A percentile compares a stretch with the other conserved stretches of the same genome.
phyloP scores from a whole-genome alignment of 768 basidiomycete genomes.

The Collybiopsis luxurians region DNA sequence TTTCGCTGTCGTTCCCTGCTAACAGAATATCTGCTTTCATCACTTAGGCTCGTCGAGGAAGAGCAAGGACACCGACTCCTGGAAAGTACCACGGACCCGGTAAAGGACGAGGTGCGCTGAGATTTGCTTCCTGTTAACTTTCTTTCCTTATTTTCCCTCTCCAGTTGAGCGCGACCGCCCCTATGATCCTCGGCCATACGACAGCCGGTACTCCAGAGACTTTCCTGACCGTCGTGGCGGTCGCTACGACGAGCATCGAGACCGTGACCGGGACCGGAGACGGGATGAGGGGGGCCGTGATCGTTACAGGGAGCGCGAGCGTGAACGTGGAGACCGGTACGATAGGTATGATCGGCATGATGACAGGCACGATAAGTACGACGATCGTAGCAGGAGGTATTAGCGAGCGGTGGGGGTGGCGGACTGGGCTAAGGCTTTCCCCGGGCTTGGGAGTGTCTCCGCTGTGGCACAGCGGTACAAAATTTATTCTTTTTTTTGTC shows the following conservation, averaged over 20 bases:
- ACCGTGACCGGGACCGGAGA: not conserved
- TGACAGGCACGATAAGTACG: too few species aligned
- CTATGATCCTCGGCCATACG: constrained; percentile 91
- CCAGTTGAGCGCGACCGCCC: constrained; percentile 64
- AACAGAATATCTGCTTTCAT: not conserved
- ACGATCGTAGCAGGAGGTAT: too few species aligned
- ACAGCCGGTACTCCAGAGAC: constrained; percentile 70
- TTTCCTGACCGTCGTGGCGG: not conserved
- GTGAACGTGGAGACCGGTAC: too few species aligned
- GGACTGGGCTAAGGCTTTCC: too few species aligned
- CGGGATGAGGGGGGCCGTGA: not conserved
- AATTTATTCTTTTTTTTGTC: too few species aligned
- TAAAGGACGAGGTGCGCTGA: constrained; percentile 59
- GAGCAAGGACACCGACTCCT: constrained; percentile 92
- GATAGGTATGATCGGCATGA: too few species aligned
- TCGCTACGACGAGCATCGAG: not conserved
- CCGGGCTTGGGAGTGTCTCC: too few species aligned
- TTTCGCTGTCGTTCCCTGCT: not conserved
- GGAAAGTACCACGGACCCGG: constrained; percentile 94
- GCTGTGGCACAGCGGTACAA: too few species aligned
- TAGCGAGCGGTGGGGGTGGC: too few species aligned
- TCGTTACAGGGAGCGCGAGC: too few species aligned
- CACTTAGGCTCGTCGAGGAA: constrained; percentile 75
- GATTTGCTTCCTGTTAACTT: not conserved
- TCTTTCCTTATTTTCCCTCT: constrained; percentile 1